These are phyloP conservation scores for Alternaria sp. DNA, from an alignment of 2,329 filamentous ascomycete species.

Conservation along the genomic window DNA sequence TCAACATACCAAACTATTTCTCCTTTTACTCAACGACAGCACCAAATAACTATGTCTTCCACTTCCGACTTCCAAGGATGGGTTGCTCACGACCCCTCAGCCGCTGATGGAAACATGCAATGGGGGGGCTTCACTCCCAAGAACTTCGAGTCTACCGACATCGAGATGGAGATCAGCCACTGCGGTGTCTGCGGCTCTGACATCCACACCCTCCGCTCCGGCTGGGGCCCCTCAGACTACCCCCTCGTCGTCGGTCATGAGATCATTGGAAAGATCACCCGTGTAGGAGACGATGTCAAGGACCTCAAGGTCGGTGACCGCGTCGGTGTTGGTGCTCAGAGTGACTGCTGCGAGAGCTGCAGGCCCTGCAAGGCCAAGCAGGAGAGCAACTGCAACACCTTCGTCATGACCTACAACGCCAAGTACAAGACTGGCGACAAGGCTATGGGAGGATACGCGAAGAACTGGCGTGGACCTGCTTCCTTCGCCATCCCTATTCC, in stretches of 20 bases:
- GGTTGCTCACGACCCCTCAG: constrained; percentile 61
- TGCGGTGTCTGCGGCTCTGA: constrained; percentile 51
- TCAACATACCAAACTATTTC: constrained; percentile 1
- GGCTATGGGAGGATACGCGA: constrained; percentile 69
- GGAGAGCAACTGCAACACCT: constrained; percentile 57
- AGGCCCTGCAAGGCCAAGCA: constrained; percentile 57
- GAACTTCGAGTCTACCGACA: constrained; percentile 71
- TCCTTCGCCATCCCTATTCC: constrained; percentile 78
- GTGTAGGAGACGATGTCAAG: constrained; percentile 54
- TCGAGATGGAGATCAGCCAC: constrained; percentile 53
- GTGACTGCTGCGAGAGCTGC: constrained; percentile 59
- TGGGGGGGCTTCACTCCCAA: constrained; percentile 59
- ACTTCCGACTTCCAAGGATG: constrained; percentile 62
- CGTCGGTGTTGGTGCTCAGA: constrained; percentile 61
- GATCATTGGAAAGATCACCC: constrained; percentile 52
- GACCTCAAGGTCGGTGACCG: constrained; percentile 69
- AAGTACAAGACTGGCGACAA: constrained; percentile 66
- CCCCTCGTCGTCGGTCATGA: constrained; percentile 57
- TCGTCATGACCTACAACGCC: constrained; percentile 58
- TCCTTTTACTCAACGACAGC: background rate
- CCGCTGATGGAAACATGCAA: constrained; percentile 63
- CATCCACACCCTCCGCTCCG: constrained; percentile 49
- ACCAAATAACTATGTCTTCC: constrained; percentile 31
- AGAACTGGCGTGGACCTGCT: constrained; percentile 75
- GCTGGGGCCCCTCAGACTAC: constrained; percentile 61